These are phyloP conservation scores for Tricholoma hemisulphureum DNA, from an alignment of 768 basidiomycete species.

Conservation along the genomic window DNA sequence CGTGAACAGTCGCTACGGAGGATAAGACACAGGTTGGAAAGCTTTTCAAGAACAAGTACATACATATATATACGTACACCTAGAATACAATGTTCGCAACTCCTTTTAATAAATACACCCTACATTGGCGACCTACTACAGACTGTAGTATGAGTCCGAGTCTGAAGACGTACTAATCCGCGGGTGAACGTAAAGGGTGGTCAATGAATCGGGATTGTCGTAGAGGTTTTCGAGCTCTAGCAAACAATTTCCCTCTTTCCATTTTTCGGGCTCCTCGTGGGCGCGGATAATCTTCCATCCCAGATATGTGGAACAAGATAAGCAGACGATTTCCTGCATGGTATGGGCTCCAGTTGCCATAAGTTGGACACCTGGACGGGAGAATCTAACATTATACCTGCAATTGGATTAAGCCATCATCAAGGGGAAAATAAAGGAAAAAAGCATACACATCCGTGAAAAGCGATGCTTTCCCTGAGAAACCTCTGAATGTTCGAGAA, in stretches of 20 bases:
- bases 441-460: conserved; percentile 52
- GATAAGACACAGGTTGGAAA: too few species aligned
- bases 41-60: too few species aligned
- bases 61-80: too few species aligned
- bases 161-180: conserved; percentile 31
- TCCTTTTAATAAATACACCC: too few species aligned
- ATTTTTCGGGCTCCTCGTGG: conserved; percentile 53
- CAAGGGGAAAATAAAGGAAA: background rate
- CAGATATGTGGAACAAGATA: conserved; percentile 49
- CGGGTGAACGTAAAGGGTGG: conserved; percentile 14
- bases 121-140: background rate
- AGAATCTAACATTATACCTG: conserved; percentile 49
- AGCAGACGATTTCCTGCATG: conserved; percentile 55
- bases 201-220: conserved; percentile 19
- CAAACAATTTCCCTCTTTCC: conserved; percentile 61
- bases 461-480: conserved; percentile 57
- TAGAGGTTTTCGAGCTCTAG: conserved; percentile 56
- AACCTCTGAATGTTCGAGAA: conserved; percentile 52
- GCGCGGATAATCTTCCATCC: conserved; percentile 65
- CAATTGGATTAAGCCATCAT: background rate
- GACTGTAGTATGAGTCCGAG: conserved; percentile 33
- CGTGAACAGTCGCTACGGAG: too few species aligned
- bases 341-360: conserved; percentile 66
- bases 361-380: conserved; percentile 49
- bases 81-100: background rate